Evolutionary conservation across 352 stramenopile genomes (phyloP).

Genomic region (Phytophthora citrophthora): DNA sequence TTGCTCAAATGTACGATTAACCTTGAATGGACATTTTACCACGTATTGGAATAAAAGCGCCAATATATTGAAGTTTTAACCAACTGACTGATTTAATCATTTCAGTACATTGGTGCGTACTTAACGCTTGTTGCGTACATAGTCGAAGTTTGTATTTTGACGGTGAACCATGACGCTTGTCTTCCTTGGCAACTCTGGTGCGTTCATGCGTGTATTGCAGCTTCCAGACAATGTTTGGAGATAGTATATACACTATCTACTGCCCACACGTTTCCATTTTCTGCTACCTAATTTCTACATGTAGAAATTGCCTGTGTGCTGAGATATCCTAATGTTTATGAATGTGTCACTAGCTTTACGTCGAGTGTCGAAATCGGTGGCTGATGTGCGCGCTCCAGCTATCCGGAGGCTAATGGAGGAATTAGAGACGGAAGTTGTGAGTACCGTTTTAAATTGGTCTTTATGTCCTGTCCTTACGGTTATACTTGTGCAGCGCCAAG

Average conservation of each 20-base stretch:
- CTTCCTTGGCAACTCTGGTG: constrained; percentile 77
- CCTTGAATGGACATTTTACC: constrained; percentile 1
- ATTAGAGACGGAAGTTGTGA: constrained; percentile 76
- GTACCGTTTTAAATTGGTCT: neutral
- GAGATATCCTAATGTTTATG: constrained; percentile 14
- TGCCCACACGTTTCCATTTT: neutral
- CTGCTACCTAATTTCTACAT: neutral
- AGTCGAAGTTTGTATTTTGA: neutral
- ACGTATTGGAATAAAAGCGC: neutral
- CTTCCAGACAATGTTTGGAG: neutral
- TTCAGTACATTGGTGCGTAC: constrained; percentile 5
- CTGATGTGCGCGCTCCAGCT: constrained; percentile 54
- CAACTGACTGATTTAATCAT: neutral
- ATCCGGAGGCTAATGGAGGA: constrained; percentile 59
- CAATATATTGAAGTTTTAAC: neutral
- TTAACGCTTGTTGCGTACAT: constrained; percentile 18
- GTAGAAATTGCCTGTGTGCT: constrained; percentile 3
- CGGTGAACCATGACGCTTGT: constrained; percentile 47
- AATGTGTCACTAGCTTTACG: constrained; percentile 51
- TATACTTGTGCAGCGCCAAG: constrained; percentile 45
- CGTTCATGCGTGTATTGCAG: constrained; percentile 17
- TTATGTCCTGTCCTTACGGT: constrained; percentile 1
- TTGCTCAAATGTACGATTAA: neutral
- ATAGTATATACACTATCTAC: neutral
- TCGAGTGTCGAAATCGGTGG: constrained; percentile 71